phyloP scores from a whole-genome alignment of 2,329 filamentous ascomycete genomes.

The Fragosphaeria purpurea region DNA sequence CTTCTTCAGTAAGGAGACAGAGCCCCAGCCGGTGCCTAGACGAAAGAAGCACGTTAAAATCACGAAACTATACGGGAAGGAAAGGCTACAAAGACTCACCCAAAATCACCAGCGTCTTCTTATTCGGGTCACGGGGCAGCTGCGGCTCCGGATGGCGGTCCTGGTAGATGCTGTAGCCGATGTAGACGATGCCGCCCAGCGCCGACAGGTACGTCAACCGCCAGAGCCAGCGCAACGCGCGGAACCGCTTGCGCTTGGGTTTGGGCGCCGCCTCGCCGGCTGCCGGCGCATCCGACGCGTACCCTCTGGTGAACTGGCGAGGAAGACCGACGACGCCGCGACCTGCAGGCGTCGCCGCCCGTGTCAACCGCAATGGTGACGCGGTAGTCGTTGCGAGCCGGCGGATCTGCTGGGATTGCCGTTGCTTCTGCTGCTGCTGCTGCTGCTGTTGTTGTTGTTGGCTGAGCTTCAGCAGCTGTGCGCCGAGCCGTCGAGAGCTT shows the following conservation, averaged over 20 bases:
- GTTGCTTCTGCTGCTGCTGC: conserved; percentile 13
- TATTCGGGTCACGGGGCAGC: conserved; percentile 65
- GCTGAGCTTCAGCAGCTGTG: conserved; percentile 11
- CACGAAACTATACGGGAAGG: conserved; percentile 9
- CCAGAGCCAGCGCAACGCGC: conserved; percentile 72
- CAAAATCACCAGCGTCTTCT: conserved; percentile 95
- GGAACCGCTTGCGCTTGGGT: conserved; percentile 48
- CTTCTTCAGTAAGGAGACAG: conserved; percentile 94
- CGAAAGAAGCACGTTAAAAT: conserved; percentile 7
- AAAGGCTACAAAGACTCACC: conserved; percentile 45
- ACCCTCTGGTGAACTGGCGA: conserved; percentile 19
- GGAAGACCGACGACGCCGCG: conserved; percentile 2
- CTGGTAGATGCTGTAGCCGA: conserved; percentile 73
- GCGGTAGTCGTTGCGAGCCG: conserved; percentile 19
- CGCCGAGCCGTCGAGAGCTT: conserved; percentile 16
- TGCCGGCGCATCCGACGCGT: conserved; percentile 16
- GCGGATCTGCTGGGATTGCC: conserved; percentile 8
- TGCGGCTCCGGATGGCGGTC: conserved; percentile 76
- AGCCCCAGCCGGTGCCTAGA: conserved; percentile 86
- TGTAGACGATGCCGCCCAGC: conserved; percentile 58
- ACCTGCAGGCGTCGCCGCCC: conserved; percentile 15
- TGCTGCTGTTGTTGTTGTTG: conserved; percentile 13
- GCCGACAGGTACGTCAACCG: conserved; percentile 68
- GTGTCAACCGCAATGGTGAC: conserved; percentile 9
- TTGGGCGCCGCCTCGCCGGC: conserved; percentile 31